phyloP scores from a whole-genome alignment of 2,329 filamentous ascomycete species.

The Fusarium liriodendri region DNA sequence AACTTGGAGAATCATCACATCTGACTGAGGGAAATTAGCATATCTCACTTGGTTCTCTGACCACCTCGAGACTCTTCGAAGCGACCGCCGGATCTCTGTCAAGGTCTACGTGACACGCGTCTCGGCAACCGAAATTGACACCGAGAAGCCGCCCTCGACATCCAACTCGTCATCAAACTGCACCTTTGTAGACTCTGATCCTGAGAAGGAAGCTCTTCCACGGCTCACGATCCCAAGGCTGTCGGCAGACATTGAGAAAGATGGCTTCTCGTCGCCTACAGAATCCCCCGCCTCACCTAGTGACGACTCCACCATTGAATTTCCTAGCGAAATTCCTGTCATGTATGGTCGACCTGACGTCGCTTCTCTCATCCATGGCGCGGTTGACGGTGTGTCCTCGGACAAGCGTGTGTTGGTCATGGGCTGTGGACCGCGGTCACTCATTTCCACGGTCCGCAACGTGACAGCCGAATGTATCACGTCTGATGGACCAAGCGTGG shows the following conservation, averaged over 20 bases:
- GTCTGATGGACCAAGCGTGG: constrained; percentile 55
- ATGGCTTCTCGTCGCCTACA: constrained; percentile 16
- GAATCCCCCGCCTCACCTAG: constrained; percentile 8
- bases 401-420: constrained; percentile 55
- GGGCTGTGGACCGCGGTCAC: constrained; percentile 58
- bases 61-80: constrained; percentile 48
- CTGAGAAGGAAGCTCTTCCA: constrained; percentile 20
- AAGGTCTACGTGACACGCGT: constrained; percentile 51
- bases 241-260: constrained; percentile 31
- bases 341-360: constrained; percentile 53
- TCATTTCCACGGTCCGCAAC: constrained; percentile 57
- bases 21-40: constrained; percentile 38
- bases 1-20: not conserved
- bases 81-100: constrained; percentile 45
- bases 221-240: not conserved
- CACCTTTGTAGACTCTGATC: constrained; percentile 4
- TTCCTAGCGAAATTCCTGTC: constrained; percentile 39
- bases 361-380: constrained; percentile 46
- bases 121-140: constrained; percentile 18
- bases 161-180: constrained; percentile 23
- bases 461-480: constrained; percentile 54
- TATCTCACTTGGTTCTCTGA: constrained; percentile 52
- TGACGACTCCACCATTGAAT: not conserved
- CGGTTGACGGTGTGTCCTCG: constrained; percentile 42
- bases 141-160: constrained; percentile 13